Percentiles rank a stretch among this genome's conserved stretches.
Evolutionary conservation across 2,329 filamentous ascomycete genomes (phyloP).

Genomic region (Diaporthe vaccinii): DNA sequence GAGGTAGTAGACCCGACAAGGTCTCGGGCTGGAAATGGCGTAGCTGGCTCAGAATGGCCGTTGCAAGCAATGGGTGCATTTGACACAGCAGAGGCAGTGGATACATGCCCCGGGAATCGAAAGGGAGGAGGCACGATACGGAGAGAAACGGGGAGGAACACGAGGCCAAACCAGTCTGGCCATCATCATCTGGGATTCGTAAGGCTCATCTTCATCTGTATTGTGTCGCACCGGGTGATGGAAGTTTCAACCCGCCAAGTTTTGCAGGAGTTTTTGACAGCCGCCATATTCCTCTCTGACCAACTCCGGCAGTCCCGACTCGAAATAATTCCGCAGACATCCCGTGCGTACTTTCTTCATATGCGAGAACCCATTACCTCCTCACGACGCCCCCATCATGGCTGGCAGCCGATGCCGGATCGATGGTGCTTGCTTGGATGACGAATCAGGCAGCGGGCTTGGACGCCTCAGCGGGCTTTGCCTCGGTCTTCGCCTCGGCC

Average conservation of each 20-base stretch:
- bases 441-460: slow-evolving; percentile 51
- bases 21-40: background rate
- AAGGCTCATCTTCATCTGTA: slow-evolving; percentile 26
- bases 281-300: slow-evolving; percentile 20
- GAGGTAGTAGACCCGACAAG: background rate
- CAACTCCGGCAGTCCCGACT: slow-evolving; percentile 19
- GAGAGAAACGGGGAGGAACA: background rate
- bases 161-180: background rate
- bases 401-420: slow-evolving; percentile 2
- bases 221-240: slow-evolving; percentile 24
- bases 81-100: too few relatives aligned
- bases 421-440: background rate
- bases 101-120: background rate
- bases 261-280: background rate
- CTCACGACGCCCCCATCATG: slow-evolving; percentile 24
- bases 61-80: background rate
- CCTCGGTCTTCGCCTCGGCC: slow-evolving; percentile 47
- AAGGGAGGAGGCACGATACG: background rate
- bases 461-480: slow-evolving; percentile 54
- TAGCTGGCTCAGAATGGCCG: background rate
- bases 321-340: slow-evolving; percentile 1
- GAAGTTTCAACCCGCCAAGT: slow-evolving; percentile 12
- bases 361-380: slow-evolving; percentile 14
- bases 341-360: slow-evolving; percentile 1
- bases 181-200: slow-evolving; percentile 18